Evolutionary conservation across 148 eudicot genomes (phyloP), one percentile per base, ranked within the genome.

Genomic region (Selenicereus undatus): DNA sequence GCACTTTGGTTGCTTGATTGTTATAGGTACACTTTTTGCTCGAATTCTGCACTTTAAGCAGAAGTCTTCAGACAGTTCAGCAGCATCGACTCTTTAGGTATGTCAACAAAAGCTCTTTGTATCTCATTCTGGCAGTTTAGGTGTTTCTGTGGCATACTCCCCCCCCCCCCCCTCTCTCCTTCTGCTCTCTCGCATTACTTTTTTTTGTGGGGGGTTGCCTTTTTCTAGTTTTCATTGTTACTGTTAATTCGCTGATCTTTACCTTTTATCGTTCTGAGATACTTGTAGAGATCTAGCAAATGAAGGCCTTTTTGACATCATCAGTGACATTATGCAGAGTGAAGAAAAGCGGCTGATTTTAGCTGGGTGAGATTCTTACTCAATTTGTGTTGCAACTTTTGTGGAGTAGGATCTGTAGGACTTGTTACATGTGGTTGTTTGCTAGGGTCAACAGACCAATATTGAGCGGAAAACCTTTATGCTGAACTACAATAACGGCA

Each of bases 11-110:
- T 80, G 43, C 8, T n/a, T 21, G 30, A 39, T 66, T 74, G 71
- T 11, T 72, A 30, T 74, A 96, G 99, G 96, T 94, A 71, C 83
- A 74, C 62, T 97, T 97, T 88, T 82, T 97, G 95, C 93, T 88
- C 13, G 99, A 97, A 87, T 97, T 94, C 82, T 97, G 97, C 83
- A 88, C 90, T 71, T 82, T 92, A 85, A 94, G 97, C 87, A 97
- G 94, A 92, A 94, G 98, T 84, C 86, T 97, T 85, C 99, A 92
- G 87, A 87, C 90, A 95, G 98, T 88, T 69, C 98, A 97, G 82
- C 99, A 94, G 83, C 92, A 83, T 74, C 93, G 95, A 77, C 86
- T 97, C 71, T 94, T 87, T 83, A 90, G 98, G 99, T 97, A 89
- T 70, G 88, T 68, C 29, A 43, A 30, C 8, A 26, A 11, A 4